Base-by-base conservation (phyloP, 108 stramenopile genomes). In the Cyclostephanos tholiformis region DNA sequence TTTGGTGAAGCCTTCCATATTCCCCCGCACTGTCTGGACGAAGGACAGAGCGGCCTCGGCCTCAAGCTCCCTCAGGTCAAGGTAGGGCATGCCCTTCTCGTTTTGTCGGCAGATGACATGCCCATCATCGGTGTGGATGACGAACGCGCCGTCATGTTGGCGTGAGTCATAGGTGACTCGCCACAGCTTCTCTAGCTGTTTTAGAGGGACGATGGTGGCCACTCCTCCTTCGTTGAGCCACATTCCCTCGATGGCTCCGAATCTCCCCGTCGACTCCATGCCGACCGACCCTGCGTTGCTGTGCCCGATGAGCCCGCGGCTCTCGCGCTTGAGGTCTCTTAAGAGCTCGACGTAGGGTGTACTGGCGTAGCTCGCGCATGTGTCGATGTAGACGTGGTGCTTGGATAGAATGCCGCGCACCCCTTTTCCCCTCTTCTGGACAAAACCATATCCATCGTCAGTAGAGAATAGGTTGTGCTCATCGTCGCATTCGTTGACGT, bases 1-100 rank as follows among this genome's bases (percentile, higher is more conserved):
- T 22, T 63, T 55, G 17, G 72, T 74, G 56, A 57, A 65, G 1
- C 72, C 64, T 17, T 65, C 43, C 51, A 32, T 43, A 9, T 65
- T 57, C 6, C 57, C 36, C 39, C 43, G 39, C 5, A 58, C 63
- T 1, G 41, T 74, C 4, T 65, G 26, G 1, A 55, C 53, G 44
- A 46, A 16, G 14, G 16, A 17, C 4, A 46, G 16, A 3, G 44
- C 44, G 2, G 16, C 44, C 16, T 14, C 44, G 0, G 16, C 16
- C 44, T 46, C 44, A 1, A 17, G 16, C 0, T 46, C 44, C 13
- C 16, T 46, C 14, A 46, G 44, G 16, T 46, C 16, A 3, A 46
- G 44, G 44, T 46, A 46, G 2, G 44, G 44, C 44, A 46, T 46
- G 16, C 44, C 44, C 44, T 46, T 46, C 16, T 17, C 1, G 44